Evolutionary conservation across 768 basidiomycete species (phyloP).

Genomic region (Mycena epipterygia): DNA sequence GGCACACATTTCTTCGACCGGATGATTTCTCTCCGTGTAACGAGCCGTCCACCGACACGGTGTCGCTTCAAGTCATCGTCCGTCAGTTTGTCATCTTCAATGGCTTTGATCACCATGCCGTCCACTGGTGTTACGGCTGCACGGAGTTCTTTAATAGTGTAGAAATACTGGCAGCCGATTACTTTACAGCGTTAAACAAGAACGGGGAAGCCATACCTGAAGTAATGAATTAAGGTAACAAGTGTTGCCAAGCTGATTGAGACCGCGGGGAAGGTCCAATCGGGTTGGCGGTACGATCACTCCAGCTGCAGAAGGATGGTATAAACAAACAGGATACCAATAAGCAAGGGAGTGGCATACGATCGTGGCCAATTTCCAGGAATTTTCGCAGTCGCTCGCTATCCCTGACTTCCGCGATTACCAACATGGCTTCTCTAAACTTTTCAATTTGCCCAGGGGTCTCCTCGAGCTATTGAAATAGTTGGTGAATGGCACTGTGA

Average conservation of each 20-base stretch:
- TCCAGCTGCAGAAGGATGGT: conserved; percentile 64
- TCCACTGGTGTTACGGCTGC: conserved; percentile 77
- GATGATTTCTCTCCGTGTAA: conserved; percentile 84
- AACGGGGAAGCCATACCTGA: conserved; percentile 61
- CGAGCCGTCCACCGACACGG: conserved; percentile 88
- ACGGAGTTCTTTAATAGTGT: conserved; percentile 93
- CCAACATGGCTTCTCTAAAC: conserved; percentile 78
- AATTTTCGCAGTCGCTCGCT: conserved; percentile 80
- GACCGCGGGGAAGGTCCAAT: conserved; percentile 83
- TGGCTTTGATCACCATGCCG: conserved; percentile 63
- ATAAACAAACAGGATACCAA: background rate
- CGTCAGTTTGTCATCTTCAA: conserved; percentile 79
- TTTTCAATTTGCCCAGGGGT: conserved; percentile 71
- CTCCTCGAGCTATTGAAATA: conserved; percentile 72
- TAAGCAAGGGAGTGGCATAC: conserved; percentile 62
- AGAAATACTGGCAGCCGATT: conserved; percentile 80
- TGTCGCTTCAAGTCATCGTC: conserved; percentile 88
- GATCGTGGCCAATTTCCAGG: conserved; percentile 76
- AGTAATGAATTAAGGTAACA: conserved; percentile 88
- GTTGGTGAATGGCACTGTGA: conserved; percentile 21
- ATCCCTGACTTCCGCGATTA: conserved; percentile 82
- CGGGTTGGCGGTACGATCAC: conserved; percentile 66
- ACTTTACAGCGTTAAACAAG: background rate
- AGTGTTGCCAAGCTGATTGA: conserved; percentile 91
- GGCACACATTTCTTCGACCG: conserved; percentile 90